Percentiles rank a stretch among this genome's conserved stretches.
These are phyloP conservation scores for Musa schizocarpa DNA, from an alignment of 176 grass and related monocot genomes.

Conservation along the genomic window DNA sequence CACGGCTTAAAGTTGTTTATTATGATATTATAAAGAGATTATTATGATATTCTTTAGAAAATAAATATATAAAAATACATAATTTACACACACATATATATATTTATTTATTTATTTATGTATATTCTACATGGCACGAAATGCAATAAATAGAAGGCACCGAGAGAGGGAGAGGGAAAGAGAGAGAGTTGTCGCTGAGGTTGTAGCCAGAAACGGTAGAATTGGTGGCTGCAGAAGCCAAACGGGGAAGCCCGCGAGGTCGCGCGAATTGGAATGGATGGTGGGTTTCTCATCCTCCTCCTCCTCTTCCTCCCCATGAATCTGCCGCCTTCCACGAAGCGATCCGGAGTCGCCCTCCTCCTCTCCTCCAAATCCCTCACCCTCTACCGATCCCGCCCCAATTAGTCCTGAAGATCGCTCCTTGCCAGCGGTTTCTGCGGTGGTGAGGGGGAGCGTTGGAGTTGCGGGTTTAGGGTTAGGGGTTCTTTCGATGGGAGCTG, in stretches of 20 bases:
- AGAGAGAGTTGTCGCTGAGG: too few relatives aligned
- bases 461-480: background rate
- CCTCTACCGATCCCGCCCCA: constrained; percentile 30
- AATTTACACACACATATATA: background rate
- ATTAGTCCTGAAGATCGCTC: background rate
- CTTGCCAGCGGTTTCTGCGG: background rate
- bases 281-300: constrained; percentile 39
- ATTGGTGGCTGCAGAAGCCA: background rate
- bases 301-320: constrained; percentile 25
- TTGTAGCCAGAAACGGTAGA: too few relatives aligned
- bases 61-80: too few relatives aligned
- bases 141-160: background rate
- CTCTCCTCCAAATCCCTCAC: constrained; percentile 88
- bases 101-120: background rate
- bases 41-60: background rate
- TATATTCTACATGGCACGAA: background rate
- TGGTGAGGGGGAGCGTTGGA: too few relatives aligned
- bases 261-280: constrained; percentile 9
- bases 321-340: constrained; percentile 10
- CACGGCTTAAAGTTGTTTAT: too few relatives aligned
- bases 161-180: background rate
- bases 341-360: constrained; percentile 35
- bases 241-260: background rate
- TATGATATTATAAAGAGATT: too few relatives aligned
- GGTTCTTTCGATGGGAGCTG: constrained; percentile 41